Base-by-base conservation (phyloP, 768 basidiomycete species). In the Tricholoma hemisulphureum region DNA sequence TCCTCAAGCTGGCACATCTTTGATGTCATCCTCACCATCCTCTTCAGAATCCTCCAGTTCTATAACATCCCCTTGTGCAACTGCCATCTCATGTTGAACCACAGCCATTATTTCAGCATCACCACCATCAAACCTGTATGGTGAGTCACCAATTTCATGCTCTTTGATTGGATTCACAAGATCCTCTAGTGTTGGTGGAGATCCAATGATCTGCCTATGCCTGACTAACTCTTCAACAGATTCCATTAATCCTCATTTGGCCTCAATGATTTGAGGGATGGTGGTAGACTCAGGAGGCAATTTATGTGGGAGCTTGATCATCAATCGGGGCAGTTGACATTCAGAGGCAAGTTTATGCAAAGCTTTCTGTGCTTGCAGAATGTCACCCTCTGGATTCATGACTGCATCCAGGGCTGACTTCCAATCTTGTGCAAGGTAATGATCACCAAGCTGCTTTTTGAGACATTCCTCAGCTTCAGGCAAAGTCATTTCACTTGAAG, bases 221-320 rank as follows among this genome's bases (percentile, higher is more conserved):
- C 55, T 24, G 31, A 60, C 61, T 49, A 69, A 46, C 46, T 59
- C 35, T 9, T 35, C 13, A n/a, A 66, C 57, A 24, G 52, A 49
- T 6, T 61, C 53, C 54, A 63, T 46, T 32, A 67, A 48, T 13
- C 51, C 59, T 13, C 48, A 34, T 51, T 64, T 63, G 13, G 50
- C 55, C 9, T 35, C 31, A 29, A 34, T 21, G 39, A 2, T n/a
- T n/a, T n/a, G 23, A 16, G 4, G 35, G 24, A 7, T 16, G 2
- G 57, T 18, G 7, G 16, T 20, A 23, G 53, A 7, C 21, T 21
- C 41, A n/a, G 41, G 41, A 6, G 16, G 41, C 16, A 14, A 43
- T 43, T 21, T n/a, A n/a, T 14, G 41, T 24, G 53, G 21, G 8
- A 24, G n/a, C 28, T 29, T 16, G 13, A 32, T 16, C 4, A 20